These are phyloP conservation scores for Kockovaella imperatae DNA, from an alignment of 768 basidiomycete species.

Conservation along the genomic window DNA sequence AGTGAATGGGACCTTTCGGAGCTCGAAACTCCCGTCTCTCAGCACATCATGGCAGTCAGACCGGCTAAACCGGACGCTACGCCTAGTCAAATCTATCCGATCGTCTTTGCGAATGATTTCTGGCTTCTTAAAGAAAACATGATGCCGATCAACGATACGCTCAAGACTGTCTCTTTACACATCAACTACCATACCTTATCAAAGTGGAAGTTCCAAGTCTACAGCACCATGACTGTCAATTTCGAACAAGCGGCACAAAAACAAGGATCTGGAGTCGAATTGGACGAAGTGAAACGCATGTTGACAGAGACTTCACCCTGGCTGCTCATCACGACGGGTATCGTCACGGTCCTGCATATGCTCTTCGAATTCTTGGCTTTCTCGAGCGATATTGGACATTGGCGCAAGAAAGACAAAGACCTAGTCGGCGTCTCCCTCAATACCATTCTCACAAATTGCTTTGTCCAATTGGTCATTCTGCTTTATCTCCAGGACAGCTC, in stretches of 20 bases:
- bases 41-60: slow-evolving; percentile 60
- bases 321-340: slow-evolving; percentile 72
- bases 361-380: slow-evolving; percentile 94
- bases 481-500: slow-evolving; percentile 93
- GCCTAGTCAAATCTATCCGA: slow-evolving; percentile 62
- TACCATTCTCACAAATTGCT: slow-evolving; percentile 79
- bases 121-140: slow-evolving; percentile 77
- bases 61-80: slow-evolving; percentile 55
- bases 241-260: slow-evolving; percentile 80
- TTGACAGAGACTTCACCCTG: slow-evolving; percentile 60
- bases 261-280: slow-evolving; percentile 52
- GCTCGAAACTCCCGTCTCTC: slow-evolving; percentile 45
- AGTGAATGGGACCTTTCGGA: slow-evolving; percentile 47
- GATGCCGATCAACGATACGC: slow-evolving; percentile 76
- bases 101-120: slow-evolving; percentile 89
- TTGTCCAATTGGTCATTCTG: slow-evolving; percentile 71
- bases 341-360: slow-evolving; percentile 80
- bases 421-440: slow-evolving; percentile 90
- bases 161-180: slow-evolving; percentile 65
- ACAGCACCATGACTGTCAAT: slow-evolving; percentile 71
- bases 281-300: slow-evolving; percentile 95
- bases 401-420: slow-evolving; percentile 82
- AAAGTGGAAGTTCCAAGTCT: slow-evolving; percentile 60
- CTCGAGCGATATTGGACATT: slow-evolving; percentile 88
- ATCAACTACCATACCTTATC: slow-evolving; percentile 79